Base-by-base conservation (phyloP, 768 basidiomycete genomes). In the Lactarius hatsudake region DNA sequence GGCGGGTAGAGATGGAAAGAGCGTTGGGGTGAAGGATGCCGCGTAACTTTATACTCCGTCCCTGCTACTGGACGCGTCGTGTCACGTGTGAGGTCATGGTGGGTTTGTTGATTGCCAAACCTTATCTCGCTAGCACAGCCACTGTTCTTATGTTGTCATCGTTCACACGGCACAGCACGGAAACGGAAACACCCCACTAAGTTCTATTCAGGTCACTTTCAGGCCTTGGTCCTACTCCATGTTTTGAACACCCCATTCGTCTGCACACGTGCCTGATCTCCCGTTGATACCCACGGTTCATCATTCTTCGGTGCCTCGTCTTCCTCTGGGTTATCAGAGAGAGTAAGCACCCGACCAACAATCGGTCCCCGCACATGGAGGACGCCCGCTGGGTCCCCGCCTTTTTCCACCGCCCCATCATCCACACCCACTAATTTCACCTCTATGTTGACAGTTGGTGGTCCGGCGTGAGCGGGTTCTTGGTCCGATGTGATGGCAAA, bases 391-490 rank as follows among this genome's bases (percentile, higher is more conserved):
- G 91, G 91, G 71, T 93, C 89, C 2, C 70, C 82, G 2, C 90
- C 91, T 2, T 72, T 76, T 74, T 92, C 92, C 9, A 93, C 79
- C 12, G 76, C 75, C 1, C 79, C 80, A 62, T 96, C 92, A 53
- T 88, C 80, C 12, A 92, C 84, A 0, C 82, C 87, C 0, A 82
- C 73, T n/a, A 98, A 81, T 74, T 94, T 90, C 6, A 84, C 87
- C 76, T 97, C 96, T 0, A 94, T 80, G 72, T 96, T 96, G 62
- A 88, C 81, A n/a, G 87, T 84, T 2, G 96, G 95, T 3, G 94
- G 88, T 5, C 94, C 95, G 15, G 85, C 84, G 66, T 85, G 84
- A 17, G 82, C 79, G 10, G 75, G 66, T 71, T 83, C 83, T 4
- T 82, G 81, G 36, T 76, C 71, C 1, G 74, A 63, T 0, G 74